A percentile compares a stretch with the other conserved stretches of the same genome.
phyloP scores from a whole-genome alignment of 148 eudicot species.

The Bassia scoparia region DNA sequence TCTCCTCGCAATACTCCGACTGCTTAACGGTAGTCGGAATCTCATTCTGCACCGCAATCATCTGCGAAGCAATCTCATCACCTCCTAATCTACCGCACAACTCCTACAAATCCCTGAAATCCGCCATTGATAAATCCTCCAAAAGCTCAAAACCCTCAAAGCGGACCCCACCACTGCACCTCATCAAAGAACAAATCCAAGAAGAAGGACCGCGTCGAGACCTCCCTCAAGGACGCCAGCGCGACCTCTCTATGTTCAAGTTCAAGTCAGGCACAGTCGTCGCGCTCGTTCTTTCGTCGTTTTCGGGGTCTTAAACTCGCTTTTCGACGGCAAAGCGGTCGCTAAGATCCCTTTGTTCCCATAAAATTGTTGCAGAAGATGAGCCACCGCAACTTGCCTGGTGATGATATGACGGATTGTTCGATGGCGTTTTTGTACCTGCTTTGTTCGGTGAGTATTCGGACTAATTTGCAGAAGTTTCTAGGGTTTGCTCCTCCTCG shows the following conservation, averaged over 20 bases:
- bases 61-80: constrained; percentile 93
- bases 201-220: constrained; percentile 87
- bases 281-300: constrained; percentile 85
- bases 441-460: constrained; percentile 82
- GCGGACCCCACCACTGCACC: constrained; percentile 30
- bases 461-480: constrained; percentile 95
- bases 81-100: constrained; percentile 86
- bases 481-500: constrained; percentile 93
- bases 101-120: constrained; percentile 91
- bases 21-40: constrained; percentile 59
- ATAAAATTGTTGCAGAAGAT: constrained; percentile 80
- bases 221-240: constrained; percentile 76
- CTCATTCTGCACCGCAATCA: constrained; percentile 65
- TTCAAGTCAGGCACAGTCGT: constrained; percentile 94
- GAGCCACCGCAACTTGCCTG: constrained; percentile 75
- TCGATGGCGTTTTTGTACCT: constrained; percentile 97
- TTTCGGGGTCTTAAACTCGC: constrained; percentile 62
- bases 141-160: constrained; percentile 94
- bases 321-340: constrained; percentile 79
- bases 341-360: constrained; percentile 85
- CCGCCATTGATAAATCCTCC: constrained; percentile 86
- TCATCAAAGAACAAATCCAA: constrained; percentile 50
- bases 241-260: constrained; percentile 88
- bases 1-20: constrained; percentile 68
- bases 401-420: constrained; percentile 93